Conservation (phyloP, 2,329 filamentous ascomycete genomes). For the Talaromyces sp. region DNA sequence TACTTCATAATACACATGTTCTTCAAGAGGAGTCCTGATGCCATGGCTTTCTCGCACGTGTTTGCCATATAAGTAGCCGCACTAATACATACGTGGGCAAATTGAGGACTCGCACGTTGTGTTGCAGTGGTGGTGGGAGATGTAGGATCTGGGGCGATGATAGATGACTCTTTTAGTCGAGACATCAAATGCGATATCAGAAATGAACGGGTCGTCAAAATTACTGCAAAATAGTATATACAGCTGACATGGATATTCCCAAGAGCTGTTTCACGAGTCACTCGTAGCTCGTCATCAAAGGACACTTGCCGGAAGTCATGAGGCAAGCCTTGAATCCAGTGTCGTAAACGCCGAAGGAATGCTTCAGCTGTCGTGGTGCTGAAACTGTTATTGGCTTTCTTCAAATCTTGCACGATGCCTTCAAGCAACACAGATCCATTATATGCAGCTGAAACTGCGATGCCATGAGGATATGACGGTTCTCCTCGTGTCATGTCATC, state of each 20-base stretch:
- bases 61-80: conserved; percentile 56
- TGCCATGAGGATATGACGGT: not conserved
- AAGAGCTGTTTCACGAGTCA: conserved; percentile 38
- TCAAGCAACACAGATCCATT: conserved; percentile 10
- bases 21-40: conserved; percentile 43
- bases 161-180: conserved; percentile 40
- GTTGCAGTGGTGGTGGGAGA: not conserved
- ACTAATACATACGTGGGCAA: conserved; percentile 55
- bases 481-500: not conserved
- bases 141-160: conserved; percentile 23
- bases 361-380: conserved; percentile 8
- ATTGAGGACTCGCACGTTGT: conserved; percentile 24
- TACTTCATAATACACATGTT: conserved; percentile 62
- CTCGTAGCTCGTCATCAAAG: not conserved
- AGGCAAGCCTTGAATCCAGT: conserved; percentile 15
- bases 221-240: conserved; percentile 58
- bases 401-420: conserved; percentile 13
- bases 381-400: conserved; percentile 6
- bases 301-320: conserved; percentile 9
- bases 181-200: conserved; percentile 43
- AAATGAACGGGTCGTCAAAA: conserved; percentile 55
- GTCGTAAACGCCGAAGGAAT: conserved; percentile 13
- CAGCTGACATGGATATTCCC: conserved; percentile 56
- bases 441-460: conserved; percentile 13
- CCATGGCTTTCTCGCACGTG: conserved; percentile 51